A percentile compares a stretch with the other conserved stretches of the same genome.
phyloP scores from a whole-genome alignment of 768 basidiomycete genomes.

The Rhodotorula diobovata region DNA sequence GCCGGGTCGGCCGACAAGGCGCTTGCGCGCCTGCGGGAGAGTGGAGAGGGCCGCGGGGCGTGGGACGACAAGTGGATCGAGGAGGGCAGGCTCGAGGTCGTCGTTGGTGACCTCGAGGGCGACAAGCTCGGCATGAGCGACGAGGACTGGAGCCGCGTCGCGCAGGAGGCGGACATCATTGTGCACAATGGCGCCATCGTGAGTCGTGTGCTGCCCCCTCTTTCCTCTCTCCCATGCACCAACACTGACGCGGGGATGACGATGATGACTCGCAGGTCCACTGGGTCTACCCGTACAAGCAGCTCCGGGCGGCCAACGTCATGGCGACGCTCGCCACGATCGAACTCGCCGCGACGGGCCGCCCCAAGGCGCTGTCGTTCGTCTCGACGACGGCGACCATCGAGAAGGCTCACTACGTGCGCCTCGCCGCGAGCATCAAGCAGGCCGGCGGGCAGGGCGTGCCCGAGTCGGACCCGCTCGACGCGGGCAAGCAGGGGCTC shows the following conservation, averaged over 20 bases:
- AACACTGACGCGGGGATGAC: background rate
- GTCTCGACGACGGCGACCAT: constrained; percentile 94
- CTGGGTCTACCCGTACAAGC: constrained; percentile 98
- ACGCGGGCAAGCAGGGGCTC: constrained; percentile 68
- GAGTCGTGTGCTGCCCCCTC: constrained; percentile 45
- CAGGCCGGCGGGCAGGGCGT: constrained; percentile 59
- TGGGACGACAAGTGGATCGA: constrained; percentile 83
- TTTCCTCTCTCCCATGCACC: background rate
- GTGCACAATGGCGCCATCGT: constrained; percentile 97
- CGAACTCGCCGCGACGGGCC: constrained; percentile 59
- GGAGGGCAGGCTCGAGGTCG: constrained; percentile 65
- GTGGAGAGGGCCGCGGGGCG: constrained; percentile 69
- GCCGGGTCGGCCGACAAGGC: constrained; percentile 62
- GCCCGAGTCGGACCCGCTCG: constrained; percentile 80
- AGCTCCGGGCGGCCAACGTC: constrained; percentile 86
- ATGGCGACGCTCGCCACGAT: constrained; percentile 78
- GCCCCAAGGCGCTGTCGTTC: constrained; percentile 76
- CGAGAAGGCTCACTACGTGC: constrained; percentile 84
- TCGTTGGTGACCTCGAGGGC: constrained; percentile 75
- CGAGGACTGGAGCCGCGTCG: constrained; percentile 62
- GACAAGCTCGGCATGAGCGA: constrained; percentile 68
- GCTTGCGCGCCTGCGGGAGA: constrained; percentile 64
- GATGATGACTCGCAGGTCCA: constrained; percentile 62
- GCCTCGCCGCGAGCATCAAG: constrained; percentile 68
- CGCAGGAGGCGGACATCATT: constrained; percentile 70